Evolutionary conservation across 2,329 filamentous ascomycete species (phyloP), one percentile per base, ranked within the genome.

Genomic region (Trichoderma brevicompactum): DNA sequence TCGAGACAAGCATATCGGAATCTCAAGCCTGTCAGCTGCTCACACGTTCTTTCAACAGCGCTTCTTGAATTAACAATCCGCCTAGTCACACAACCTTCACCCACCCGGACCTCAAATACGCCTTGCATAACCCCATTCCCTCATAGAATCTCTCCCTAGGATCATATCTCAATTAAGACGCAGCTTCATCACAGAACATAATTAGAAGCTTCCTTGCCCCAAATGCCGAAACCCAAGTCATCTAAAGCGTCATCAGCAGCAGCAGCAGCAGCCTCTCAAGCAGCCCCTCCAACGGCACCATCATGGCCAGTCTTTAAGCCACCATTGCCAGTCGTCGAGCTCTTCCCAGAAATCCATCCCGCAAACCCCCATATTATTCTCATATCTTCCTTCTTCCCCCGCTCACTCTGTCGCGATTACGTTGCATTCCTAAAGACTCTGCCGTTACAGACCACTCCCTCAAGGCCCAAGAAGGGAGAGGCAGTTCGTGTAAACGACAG

Each of bases 401-500:
- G 86, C 9, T 86, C 82, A 3, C 83, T 96, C 6, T 95, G 92
- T 80, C 89, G 88, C 70, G 87, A 84, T 65, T 96, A 94, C 75
- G 85, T 92, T 56, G 82, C 85, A 1, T 95, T 94, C 71, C 84
- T 96, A 0, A 78, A 78, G 62, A 85, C 84, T 0, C 78, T 96
- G 2, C 88, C 92, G 0, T 79, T 96, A 52, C 85, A 84, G 50
- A 96, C 92, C 1, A 96, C 92, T 0, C 92, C 92, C 0, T 87
- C 87, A 0, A 88, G 87, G 67, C 92, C 92, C 1, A 94, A 91
- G 75, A 88, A 87, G 67, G 92, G 91, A 54, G 89, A 95, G 64
- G 93, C 93, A 1, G 84, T 92, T 7, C 85, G 94, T 41, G 91
- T 97, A 53, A 97, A 97, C 75, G 94, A 97, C 75, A 87, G 94